phyloP scores from a whole-genome alignment of 2,329 filamentous ascomycete genomes.

The Bipolaris victoriae region DNA sequence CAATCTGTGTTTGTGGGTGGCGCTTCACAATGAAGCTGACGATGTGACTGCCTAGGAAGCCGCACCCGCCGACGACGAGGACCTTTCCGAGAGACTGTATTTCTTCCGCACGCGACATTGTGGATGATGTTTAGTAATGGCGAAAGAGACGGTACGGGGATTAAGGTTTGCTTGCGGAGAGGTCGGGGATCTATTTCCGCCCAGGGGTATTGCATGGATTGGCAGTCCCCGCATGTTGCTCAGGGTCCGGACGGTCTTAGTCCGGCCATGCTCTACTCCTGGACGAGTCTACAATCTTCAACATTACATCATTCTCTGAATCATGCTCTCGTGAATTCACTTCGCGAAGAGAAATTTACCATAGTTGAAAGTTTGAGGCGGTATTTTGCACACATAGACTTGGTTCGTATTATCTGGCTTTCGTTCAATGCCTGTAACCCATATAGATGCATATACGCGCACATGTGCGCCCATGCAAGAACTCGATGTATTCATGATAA shows the following conservation, averaged over 20 bases:
- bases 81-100: slow-evolving; percentile 52
- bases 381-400: background rate
- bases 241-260: slow-evolving; percentile 16
- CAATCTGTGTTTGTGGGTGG: slow-evolving; percentile 52
- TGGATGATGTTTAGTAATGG: slow-evolving; percentile 12
- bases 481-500: background rate
- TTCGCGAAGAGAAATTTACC: background rate
- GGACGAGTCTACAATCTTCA: background rate
- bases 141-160: slow-evolving; percentile 18
- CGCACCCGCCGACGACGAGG: slow-evolving; percentile 58
- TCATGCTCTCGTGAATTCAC: no score
- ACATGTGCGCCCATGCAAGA: background rate
- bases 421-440: background rate
- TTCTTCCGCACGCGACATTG: slow-evolving; percentile 26
- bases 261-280: background rate
- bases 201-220: slow-evolving; percentile 14
- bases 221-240: slow-evolving; percentile 17
- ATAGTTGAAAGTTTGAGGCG: background rate
- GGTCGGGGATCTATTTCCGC: slow-evolving; percentile 22
- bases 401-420: background rate
- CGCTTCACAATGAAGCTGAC: slow-evolving; percentile 53
- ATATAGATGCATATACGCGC: background rate
- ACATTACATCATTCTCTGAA: background rate
- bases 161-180: slow-evolving; percentile 24
- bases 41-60: slow-evolving; percentile 60